Evolutionary conservation across 306 rosid species (phyloP).

Genomic region (Oxytropis ochrocephala): DNA sequence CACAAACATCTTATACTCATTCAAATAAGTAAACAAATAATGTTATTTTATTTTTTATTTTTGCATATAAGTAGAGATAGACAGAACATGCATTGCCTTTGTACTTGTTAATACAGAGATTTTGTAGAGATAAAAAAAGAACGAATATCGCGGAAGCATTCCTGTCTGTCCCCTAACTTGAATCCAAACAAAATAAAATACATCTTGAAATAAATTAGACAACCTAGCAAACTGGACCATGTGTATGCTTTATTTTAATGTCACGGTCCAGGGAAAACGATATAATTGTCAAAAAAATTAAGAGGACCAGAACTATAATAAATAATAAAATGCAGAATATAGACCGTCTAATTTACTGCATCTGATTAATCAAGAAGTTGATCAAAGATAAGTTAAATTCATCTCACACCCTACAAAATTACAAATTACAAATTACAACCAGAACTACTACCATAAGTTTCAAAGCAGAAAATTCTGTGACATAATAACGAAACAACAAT

Average conservation of each 20-base stretch:
- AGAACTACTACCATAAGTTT: constrained; percentile 23
- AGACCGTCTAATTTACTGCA: not conserved
- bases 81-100: no score
- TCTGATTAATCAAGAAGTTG: constrained; percentile 25
- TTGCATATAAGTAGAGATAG: no score
- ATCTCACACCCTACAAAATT: constrained; percentile 61
- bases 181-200: not conserved
- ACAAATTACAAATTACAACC: constrained; percentile 45
- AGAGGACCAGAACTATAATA: not conserved
- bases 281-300: constrained; percentile 21
- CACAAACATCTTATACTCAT: no score
- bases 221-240: not conserved
- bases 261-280: constrained; percentile 6
- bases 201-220: not conserved
- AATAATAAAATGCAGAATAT: not conserved
- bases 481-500: constrained; percentile 32
- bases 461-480: constrained; percentile 31
- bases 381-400: constrained; percentile 34
- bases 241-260: constrained; percentile 12
- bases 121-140: not conserved
- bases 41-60: no score
- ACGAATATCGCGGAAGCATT: constrained; percentile 2
- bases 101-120: not conserved
- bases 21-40: no score
- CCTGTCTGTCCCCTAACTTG: constrained; percentile 2